Evolutionary conservation across 768 basidiomycete species (phyloP), one percentile per base, ranked within the genome.

Genomic region (Dacryopinax primogenitus): DNA sequence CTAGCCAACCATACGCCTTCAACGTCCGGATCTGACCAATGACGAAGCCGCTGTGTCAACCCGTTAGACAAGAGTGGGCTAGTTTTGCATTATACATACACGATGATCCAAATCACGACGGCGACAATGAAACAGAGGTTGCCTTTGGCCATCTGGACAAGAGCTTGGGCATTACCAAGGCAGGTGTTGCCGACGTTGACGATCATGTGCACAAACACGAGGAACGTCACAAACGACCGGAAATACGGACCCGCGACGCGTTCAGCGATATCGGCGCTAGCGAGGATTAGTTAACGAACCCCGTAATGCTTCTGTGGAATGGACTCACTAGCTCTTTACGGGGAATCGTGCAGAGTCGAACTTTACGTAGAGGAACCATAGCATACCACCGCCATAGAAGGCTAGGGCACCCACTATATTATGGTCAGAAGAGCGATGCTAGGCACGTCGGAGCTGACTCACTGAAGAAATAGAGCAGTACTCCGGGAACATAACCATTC

Each of bases 21-120:
- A 85, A 71, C 0, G 83, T 82, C 32, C 84, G 77, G 63, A 85
- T 81, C 67, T 85, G 83, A 18, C 84, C 83, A 64, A 85, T 73
- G 12, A 80, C 64, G 76, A 84, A 81, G 0, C 84, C 84, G n/a
- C 67, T 65, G 44, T 6, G 18, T 32, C 9, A 7, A 58, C 18
- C 23, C 32, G 23, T 58, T 32, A 26, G 26, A 30, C 4, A 30
- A 44, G 18, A 44, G 41, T 3, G 36, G 41, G 23, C 41, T 6
- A 18, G 7, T 18, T n/a, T n/a, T n/a, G n/a, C n/a, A 23, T 4
- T 6, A 18, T 15, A 58, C 51, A 7, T 58, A 58, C 34, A 77
- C 69, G 9, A 84, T 16, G 1, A 78, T 77, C 82, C 83, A 85
- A 28, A 85, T 79, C 30, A 85, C 69, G 63, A 85, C 82, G 65